phyloP scores from a whole-genome alignment of 2,329 filamentous ascomycete genomes.

The Fusarium humuli region DNA sequence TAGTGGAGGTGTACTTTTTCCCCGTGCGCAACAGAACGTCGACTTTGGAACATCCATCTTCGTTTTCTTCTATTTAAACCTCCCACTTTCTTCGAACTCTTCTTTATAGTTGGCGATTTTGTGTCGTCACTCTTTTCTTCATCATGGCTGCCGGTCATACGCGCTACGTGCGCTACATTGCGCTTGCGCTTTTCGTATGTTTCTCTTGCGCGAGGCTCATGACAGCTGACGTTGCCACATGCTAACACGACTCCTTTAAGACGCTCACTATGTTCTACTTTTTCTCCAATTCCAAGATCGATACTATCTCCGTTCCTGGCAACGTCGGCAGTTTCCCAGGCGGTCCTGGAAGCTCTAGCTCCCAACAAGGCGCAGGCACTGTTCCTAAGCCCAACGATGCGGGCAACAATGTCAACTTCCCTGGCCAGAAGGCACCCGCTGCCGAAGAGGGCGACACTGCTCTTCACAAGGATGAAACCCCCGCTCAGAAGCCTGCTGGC shows the following conservation, averaged over 20 bases:
- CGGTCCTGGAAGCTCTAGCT: constrained; percentile 39
- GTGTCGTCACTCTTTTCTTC: constrained; percentile 40
- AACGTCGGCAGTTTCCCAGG: constrained; percentile 40
- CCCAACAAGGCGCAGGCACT: constrained; percentile 38
- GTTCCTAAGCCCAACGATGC: constrained; percentile 33
- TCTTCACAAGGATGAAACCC: constrained; percentile 34
- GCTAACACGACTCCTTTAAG: constrained; percentile 31
- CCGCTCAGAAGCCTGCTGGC: constrained; percentile 38
- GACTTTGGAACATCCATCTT: constrained; percentile 38
- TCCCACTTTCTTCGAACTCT: constrained; percentile 18
- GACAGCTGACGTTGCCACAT: constrained; percentile 18
- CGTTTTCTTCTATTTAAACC: constrained; percentile 25
- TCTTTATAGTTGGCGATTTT: constrained; percentile 21
- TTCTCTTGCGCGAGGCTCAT: neutral
- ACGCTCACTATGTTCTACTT: constrained; percentile 76
- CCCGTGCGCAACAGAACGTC: constrained; percentile 30
- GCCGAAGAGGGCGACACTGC: constrained; percentile 31
- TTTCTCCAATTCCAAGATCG: constrained; percentile 71
- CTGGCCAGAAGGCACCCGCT: constrained; percentile 33
- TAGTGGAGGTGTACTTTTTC: constrained; percentile 35
- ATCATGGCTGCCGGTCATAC: constrained; percentile 75
- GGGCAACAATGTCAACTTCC: constrained; percentile 43
- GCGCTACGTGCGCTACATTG: constrained; percentile 80
- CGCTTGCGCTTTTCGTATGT: constrained; percentile 86
- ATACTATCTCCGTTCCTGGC: constrained; percentile 51